Percentiles rank a stretch among this genome's conserved stretches.
These are phyloP conservation scores for Cladosporium sp. DNA, from an alignment of 2,329 filamentous ascomycete genomes.

Conservation along the genomic window DNA sequence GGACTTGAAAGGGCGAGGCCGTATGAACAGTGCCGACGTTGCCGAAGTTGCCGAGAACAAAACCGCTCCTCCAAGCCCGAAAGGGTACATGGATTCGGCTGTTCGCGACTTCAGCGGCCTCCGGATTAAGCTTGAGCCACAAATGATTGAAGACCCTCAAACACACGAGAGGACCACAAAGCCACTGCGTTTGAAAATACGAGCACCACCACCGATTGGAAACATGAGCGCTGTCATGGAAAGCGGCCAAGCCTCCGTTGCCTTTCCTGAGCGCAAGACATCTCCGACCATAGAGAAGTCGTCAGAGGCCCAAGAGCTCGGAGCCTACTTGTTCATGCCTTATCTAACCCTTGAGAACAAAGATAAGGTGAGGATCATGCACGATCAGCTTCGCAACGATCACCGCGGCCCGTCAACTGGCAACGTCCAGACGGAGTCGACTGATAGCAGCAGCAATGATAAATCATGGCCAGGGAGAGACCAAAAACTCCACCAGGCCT, in stretches of 20 bases:
- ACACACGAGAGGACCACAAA: neutral
- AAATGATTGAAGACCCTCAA: neutral
- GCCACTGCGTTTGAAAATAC: neutral
- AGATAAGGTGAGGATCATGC: conserved; percentile 27
- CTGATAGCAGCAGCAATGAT: neutral
- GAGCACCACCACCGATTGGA: neutral
- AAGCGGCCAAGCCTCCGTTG: neutral
- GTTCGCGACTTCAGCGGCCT: neutral
- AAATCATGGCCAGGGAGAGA: conserved; percentile 40
- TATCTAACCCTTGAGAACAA: conserved; percentile 67
- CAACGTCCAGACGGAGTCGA: neutral
- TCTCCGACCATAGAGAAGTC: neutral
- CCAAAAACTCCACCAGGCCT: conserved; percentile 31
- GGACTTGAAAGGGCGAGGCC: neutral
- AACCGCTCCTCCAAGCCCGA: neutral
- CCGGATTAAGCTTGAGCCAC: conserved; percentile 20
- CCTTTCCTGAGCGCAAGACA: neutral
- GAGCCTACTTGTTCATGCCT: conserved; percentile 55
- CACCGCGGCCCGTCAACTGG: neutral
- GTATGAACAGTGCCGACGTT: neutral
- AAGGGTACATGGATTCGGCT: neutral
- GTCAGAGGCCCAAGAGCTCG: neutral
- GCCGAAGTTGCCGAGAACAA: neutral
- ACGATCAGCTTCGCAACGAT: conserved; percentile 42
- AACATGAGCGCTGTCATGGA: neutral